Percentiles rank a stretch among this genome's conserved stretches.
These are phyloP conservation scores for Colletotrichum sp. DNA, from an alignment of 2,329 filamentous ascomycete genomes.

Conservation along the genomic window DNA sequence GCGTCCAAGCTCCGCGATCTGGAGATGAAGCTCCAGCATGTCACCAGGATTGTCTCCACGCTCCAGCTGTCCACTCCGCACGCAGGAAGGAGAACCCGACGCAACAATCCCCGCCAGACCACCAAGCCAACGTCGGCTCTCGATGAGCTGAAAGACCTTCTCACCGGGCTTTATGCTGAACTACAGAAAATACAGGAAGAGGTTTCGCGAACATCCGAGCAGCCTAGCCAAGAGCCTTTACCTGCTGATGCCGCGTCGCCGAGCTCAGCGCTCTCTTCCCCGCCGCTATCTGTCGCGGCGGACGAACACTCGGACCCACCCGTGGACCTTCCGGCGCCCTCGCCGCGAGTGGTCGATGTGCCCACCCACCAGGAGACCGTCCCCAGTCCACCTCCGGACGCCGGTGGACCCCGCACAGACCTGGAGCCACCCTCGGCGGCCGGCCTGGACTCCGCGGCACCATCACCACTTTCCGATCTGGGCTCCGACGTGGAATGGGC, in stretches of 20 bases:
- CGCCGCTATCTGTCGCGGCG: not conserved
- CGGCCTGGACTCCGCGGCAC: not conserved
- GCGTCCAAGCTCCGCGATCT: not conserved
- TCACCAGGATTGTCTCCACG: not conserved
- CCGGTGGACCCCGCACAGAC: not conserved
- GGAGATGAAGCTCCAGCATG: not conserved
- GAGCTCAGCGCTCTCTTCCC: not conserved
- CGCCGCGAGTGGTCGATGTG: not conserved
- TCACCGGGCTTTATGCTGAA: not conserved
- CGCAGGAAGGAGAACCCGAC: not conserved
- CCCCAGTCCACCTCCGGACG: not conserved
- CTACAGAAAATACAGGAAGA: not conserved
- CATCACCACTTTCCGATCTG: not conserved
- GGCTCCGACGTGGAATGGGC: not conserved
- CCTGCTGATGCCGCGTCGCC: not conserved
- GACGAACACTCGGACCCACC: not conserved
- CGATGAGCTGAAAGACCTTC: not conserved
- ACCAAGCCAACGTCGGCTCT: not conserved
- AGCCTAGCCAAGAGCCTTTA: not conserved
- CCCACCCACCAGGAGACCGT: not conserved
- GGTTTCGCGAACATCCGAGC: not conserved
- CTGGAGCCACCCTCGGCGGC: not conserved
- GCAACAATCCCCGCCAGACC: not conserved
- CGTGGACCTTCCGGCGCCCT: not conserved
- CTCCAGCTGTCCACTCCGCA: not conserved